Conservation (phyloP, 1,284 basidiomycete species). For the Ceratobasidium sp. region DNA sequence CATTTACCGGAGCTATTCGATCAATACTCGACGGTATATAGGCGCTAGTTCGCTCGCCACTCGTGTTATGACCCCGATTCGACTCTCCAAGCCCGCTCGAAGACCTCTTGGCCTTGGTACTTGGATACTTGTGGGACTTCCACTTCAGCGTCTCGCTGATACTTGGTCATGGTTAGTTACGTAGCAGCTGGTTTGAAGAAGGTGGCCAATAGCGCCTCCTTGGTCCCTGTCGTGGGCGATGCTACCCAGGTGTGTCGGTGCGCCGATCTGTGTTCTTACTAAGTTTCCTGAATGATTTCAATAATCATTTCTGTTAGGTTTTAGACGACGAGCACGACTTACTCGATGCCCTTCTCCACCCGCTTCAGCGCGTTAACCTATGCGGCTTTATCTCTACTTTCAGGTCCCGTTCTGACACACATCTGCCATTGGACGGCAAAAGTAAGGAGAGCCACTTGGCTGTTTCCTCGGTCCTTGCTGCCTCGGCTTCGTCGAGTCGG, state of each 20-base stretch:
- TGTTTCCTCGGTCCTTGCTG: neutral
- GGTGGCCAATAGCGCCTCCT: neutral
- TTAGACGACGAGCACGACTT: neutral
- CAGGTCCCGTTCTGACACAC: neutral
- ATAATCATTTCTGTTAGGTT: neutral
- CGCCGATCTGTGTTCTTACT: too few species aligned
- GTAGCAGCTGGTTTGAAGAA: neutral
- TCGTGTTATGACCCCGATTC: neutral
- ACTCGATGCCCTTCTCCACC: neutral
- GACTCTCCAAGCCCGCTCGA: too few species aligned
- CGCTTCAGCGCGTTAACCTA: neutral
- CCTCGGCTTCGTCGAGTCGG: neutral
- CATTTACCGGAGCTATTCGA: neutral
- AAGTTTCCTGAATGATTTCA: neutral
- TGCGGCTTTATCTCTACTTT: conserved; percentile 14
- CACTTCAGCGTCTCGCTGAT: neutral
- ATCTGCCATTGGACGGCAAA: neutral
- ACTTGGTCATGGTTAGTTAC: neutral
- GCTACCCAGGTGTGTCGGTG: neutral
- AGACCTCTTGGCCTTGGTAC: too few species aligned
- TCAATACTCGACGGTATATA: neutral
- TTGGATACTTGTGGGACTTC: neutral
- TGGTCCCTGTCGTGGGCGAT: neutral
- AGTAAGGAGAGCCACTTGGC: neutral
- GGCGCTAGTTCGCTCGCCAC: neutral